Conservation (phyloP, 148 eudicot genomes). For the Euryodendron excelsum region DNA sequence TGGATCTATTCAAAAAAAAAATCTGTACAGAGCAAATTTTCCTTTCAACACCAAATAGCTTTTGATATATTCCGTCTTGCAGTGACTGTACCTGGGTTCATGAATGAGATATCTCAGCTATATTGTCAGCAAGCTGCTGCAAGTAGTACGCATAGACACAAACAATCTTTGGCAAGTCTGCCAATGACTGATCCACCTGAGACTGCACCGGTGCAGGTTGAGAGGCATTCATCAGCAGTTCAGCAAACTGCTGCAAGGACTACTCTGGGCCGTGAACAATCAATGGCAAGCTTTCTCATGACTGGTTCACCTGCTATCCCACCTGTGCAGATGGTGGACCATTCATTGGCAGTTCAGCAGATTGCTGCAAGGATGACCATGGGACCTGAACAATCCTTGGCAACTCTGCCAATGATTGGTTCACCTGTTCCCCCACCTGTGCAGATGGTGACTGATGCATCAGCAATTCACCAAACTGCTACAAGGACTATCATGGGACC, state of each 20-base stretch:
- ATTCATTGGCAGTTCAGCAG: constrained; percentile 1
- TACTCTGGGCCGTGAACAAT: not conserved
- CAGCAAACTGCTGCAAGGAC: not conserved
- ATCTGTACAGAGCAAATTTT: not conserved
- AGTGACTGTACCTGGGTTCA: not conserved
- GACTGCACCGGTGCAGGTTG: not conserved
- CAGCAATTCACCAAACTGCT: not conserved
- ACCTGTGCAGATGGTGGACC: not conserved
- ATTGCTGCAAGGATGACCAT: not conserved
- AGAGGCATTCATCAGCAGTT: not conserved
- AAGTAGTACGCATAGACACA: not conserved
- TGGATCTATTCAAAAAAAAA: not conserved
- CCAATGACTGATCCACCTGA: not conserved
- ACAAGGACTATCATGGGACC: not conserved
- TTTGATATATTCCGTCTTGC: not conserved
- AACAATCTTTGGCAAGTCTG: not conserved
- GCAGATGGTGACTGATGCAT: not conserved
- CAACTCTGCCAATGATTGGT: not conserved
- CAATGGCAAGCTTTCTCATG: not conserved
- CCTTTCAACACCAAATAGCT: not conserved
- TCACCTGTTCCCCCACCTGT: not conserved
- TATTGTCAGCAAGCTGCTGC: constrained; percentile 8
- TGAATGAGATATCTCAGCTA: not conserved
- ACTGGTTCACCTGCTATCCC: constrained; percentile 2
- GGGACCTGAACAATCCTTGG: not conserved